Conservation (phyloP, 2,329 filamentous ascomycete species). For the Chaetomiaceae sp. region DNA sequence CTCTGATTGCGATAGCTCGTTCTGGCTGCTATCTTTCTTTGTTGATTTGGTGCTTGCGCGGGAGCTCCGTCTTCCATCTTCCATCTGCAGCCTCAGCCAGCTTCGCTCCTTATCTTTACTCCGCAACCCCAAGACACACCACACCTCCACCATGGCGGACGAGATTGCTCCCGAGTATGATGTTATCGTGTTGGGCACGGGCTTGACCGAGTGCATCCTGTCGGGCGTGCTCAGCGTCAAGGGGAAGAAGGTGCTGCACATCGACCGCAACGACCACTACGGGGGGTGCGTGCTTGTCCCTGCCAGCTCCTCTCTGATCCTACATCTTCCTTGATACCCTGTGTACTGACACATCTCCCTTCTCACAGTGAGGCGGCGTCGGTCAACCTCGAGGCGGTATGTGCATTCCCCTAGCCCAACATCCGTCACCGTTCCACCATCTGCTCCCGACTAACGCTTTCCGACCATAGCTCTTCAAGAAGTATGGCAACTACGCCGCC, state of each 20-base stretch:
- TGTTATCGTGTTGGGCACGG: constrained; percentile 96
- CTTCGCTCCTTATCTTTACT: constrained; percentile 5
- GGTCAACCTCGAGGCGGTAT: constrained; percentile 89
- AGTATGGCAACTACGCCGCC: constrained; percentile 74
- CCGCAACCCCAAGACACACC: background rate
- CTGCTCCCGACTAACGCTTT: background rate
- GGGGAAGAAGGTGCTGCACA: constrained; percentile 98
- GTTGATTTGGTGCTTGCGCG: background rate
- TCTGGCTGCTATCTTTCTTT: too few relatives aligned
- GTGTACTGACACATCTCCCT: constrained; percentile 17
- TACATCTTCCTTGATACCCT: constrained; percentile 3
- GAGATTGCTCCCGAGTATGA: constrained; percentile 98
- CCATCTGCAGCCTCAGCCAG: constrained; percentile 1
- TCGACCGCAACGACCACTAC: constrained; percentile 97
- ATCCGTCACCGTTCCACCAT: constrained; percentile 9
- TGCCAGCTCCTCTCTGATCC: constrained; percentile 11
- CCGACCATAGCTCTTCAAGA: constrained; percentile 76
- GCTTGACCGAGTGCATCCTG: constrained; percentile 97
- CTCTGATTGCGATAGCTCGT: too few relatives aligned
- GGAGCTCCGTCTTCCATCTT: background rate
- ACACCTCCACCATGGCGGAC: constrained; percentile 60
- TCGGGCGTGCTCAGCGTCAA: constrained; percentile 97
- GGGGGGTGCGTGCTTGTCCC: constrained; percentile 76
- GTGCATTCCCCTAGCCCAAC: constrained; percentile 23
- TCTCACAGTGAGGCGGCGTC: constrained; percentile 77